Evolutionary conservation across 495 filamentous ascomycete genomes (phyloP).

Genomic region (Astrothelium subdiscretum): DNA sequence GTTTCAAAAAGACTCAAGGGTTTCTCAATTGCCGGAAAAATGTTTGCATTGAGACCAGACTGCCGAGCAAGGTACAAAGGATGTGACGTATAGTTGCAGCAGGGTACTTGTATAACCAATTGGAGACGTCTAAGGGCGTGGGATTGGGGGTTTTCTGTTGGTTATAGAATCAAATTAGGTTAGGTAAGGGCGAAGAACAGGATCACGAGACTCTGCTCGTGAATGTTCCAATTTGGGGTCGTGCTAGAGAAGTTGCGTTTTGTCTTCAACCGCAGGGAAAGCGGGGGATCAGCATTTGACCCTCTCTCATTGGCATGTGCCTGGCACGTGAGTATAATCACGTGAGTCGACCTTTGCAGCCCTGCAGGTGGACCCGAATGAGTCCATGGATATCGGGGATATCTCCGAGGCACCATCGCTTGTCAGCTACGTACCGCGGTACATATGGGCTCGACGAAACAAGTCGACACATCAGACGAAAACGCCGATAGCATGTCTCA

Average conservation of each 20-base stretch:
- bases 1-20: not conserved
- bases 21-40: not conserved
- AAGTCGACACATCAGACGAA: slow-evolving; percentile 6
- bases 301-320: not conserved
- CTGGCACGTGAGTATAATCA: not conserved
- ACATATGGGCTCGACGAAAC: not conserved
- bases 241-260: no score
- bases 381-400: not conserved
- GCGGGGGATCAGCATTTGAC: not conserved
- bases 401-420: not conserved
- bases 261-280: not conserved
- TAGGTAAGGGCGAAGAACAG: not conserved
- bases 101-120: not conserved
- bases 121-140: not conserved
- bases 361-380: no score
- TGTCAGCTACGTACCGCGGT: not conserved
- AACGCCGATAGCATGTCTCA: slow-evolving; percentile 8
- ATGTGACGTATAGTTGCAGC: not conserved
- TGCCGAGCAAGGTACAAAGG: not conserved
- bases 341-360: no score
- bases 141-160: not conserved
- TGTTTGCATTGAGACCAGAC: not conserved
- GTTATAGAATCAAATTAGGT: not conserved
- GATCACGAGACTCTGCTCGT: no score
- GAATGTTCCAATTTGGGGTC: no score